Evolutionary conservation across 768 basidiomycete genomes (phyloP).

Genomic region (Gymnopilus junonius): DNA sequence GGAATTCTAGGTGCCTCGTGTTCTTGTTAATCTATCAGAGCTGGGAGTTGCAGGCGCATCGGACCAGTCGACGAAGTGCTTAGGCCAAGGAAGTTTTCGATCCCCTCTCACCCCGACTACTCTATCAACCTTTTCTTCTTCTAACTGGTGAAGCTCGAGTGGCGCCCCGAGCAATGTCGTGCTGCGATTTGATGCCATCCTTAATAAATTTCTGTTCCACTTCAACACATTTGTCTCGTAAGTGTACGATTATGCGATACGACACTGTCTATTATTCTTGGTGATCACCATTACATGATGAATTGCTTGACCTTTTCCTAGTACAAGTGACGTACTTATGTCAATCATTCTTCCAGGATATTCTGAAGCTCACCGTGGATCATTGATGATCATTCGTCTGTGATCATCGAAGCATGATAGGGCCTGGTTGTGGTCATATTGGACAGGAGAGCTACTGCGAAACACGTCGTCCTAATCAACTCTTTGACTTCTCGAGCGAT

Average conservation of each 20-base stretch:
- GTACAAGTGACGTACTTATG: background rate
- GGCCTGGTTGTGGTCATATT: background rate
- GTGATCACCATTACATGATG: background rate
- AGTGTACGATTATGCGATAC: background rate
- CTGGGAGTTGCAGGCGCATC: background rate
- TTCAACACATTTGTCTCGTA: background rate
- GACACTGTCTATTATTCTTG: background rate
- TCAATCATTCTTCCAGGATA: background rate
- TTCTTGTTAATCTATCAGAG: background rate
- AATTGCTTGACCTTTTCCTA: background rate
- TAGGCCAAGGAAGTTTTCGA: background rate
- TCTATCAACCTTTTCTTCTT: background rate
- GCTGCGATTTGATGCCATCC: background rate
- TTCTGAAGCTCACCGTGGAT: background rate
- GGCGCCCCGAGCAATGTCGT: background rate
- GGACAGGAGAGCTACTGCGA: background rate
- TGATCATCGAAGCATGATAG: background rate
- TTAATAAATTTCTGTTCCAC: background rate
- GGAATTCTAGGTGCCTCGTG: constrained; percentile 14
- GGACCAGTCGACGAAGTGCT: background rate
- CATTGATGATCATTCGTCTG: background rate
- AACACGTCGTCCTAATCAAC: background rate
- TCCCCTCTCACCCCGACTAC: background rate
- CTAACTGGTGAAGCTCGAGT: background rate
- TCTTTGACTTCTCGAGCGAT: too few relatives aligned